phyloP scores from a whole-genome alignment of 2,329 filamentous ascomycete species.

The Fusarium hainanense region DNA sequence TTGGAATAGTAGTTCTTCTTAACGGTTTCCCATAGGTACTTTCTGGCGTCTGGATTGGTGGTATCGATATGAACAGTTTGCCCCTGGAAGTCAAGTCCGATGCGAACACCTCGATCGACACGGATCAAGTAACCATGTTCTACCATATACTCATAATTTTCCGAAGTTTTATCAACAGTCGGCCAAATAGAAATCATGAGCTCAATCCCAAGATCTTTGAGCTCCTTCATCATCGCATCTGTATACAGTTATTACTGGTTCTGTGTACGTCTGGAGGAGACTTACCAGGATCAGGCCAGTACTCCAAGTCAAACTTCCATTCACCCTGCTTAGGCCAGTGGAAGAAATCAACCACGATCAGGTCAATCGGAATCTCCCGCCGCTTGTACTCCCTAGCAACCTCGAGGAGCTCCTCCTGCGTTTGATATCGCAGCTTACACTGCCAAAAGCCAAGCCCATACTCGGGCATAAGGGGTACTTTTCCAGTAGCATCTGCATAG shows the following conservation, averaged over 20 bases:
- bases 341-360: constrained; percentile 76
- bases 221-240: constrained; percentile 72
- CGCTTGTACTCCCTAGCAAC: constrained; percentile 70
- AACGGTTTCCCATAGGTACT: constrained; percentile 69
- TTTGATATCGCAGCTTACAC: constrained; percentile 73
- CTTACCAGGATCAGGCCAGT: constrained; percentile 71
- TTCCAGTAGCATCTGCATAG: constrained; percentile 67
- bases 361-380: constrained; percentile 67
- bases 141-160: constrained; percentile 72
- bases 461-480: constrained; percentile 74
- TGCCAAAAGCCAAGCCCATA: constrained; percentile 77
- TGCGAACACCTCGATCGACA: constrained; percentile 67
- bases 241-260: neutral
- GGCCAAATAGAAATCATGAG: constrained; percentile 79
- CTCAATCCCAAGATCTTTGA: constrained; percentile 68
- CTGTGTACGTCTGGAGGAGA: neutral
- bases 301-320: constrained; percentile 73
- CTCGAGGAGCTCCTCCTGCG: constrained; percentile 70
- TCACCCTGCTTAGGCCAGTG: constrained; percentile 75
- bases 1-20: constrained; percentile 70
- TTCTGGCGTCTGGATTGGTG: constrained; percentile 68
- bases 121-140: constrained; percentile 70
- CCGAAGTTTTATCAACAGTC: constrained; percentile 68
- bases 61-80: constrained; percentile 71
- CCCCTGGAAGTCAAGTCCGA: constrained; percentile 68